Conservation (phyloP, 805 yeast species). For the Metschnikowia lochheadii region DNA sequence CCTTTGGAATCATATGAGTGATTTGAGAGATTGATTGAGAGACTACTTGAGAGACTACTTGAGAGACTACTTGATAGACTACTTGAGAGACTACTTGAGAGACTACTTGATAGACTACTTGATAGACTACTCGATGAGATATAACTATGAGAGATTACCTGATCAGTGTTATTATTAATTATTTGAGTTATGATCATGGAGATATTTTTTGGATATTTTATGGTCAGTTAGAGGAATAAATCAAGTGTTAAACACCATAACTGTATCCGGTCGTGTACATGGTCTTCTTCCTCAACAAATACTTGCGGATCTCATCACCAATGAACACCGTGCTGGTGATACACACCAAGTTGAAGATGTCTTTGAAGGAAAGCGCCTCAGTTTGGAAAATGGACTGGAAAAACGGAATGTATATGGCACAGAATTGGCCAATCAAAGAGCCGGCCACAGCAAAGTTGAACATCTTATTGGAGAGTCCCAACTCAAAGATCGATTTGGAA, state of each 20-base stretch:
- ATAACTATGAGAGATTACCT: too few species aligned
- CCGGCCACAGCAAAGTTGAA: constrained; percentile 90
- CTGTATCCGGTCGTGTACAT: constrained; percentile 12
- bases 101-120: too few species aligned
- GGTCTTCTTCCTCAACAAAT: constrained; percentile 23
- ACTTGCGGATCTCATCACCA: constrained; percentile 80
- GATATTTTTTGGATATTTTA: too few species aligned
- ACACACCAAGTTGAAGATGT: constrained; percentile 56
- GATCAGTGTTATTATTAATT: neutral
- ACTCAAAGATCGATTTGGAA: constrained; percentile 73
- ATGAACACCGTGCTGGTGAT: constrained; percentile 79
- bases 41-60: too few species aligned
- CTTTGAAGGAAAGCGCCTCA: constrained; percentile 74
- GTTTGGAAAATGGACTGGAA: constrained; percentile 93
- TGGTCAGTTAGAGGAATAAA: neutral
- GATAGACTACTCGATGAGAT: too few species aligned
- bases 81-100: too few species aligned
- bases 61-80: too few species aligned
- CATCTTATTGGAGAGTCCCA: constrained; percentile 83
- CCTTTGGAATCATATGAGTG: too few species aligned
- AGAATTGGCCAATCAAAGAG: constrained; percentile 82
- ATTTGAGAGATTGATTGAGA: neutral
- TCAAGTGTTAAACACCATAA: constrained; percentile 11
- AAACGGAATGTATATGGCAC: constrained; percentile 91
- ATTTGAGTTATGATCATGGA: too few species aligned